A percentile compares a stretch with the other conserved stretches of the same genome.
Evolutionary conservation across 306 rosid genomes (phyloP).

Genomic region (Cercis canadensis): DNA sequence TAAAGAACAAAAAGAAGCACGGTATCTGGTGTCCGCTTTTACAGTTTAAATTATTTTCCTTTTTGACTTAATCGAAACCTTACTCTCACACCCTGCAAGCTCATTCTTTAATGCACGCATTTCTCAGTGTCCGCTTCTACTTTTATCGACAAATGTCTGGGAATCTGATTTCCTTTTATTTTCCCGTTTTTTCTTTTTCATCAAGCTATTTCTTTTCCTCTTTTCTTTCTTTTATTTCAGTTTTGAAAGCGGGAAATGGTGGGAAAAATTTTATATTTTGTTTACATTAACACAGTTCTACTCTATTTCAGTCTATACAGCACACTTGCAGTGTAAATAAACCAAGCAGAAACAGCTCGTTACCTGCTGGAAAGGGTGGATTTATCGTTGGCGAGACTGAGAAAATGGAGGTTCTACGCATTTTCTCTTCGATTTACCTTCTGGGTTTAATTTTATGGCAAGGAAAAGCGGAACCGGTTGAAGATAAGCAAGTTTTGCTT

Average conservation of each 20-base stretch:
- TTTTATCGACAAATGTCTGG: constrained; percentile 76
- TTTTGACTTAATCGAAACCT: constrained; percentile 48
- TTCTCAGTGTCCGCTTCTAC: constrained; percentile 62
- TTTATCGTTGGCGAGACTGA: not conserved
- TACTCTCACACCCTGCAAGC: constrained; percentile 59
- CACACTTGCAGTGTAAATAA: constrained; percentile 26
- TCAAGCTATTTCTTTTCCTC: constrained; percentile 29
- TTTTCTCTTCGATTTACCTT: constrained; percentile 45
- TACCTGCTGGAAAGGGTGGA: constrained; percentile 44
- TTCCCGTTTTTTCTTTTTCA: constrained; percentile 36
- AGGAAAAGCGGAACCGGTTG: constrained; percentile 67
- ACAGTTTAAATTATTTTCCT: constrained; percentile 36
- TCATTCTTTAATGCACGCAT: constrained; percentile 53
- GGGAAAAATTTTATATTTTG: constrained; percentile 1
- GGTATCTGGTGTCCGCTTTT: constrained; percentile 46
- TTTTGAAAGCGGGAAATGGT: constrained; percentile 18
- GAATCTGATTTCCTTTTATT: constrained; percentile 50
- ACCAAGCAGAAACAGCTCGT: constrained; percentile 56
- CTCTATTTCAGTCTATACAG: constrained; percentile 44
- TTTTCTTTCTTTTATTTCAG: constrained; percentile 37
- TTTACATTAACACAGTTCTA: constrained; percentile 30
- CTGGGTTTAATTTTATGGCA: constrained; percentile 48
- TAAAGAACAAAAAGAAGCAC: constrained; percentile 59
- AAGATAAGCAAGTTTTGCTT: constrained; percentile 76
- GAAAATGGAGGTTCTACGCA: constrained; percentile 49